These are phyloP conservation scores for Grigorovia transvaalensis DNA, from an alignment of 805 yeast genomes.

Conservation along the genomic window DNA sequence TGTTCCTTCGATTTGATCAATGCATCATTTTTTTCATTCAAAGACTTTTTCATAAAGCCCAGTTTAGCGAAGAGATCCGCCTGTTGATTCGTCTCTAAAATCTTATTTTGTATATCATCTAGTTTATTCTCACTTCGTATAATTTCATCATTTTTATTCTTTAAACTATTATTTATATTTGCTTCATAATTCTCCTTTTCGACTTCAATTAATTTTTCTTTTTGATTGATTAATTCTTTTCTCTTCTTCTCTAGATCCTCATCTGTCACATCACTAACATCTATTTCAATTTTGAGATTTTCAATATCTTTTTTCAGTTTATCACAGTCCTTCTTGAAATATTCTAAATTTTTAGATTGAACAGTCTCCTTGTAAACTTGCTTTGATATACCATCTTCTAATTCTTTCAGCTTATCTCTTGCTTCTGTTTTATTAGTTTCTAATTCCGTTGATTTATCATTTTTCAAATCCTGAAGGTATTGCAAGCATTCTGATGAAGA, in stretches of 20 bases:
- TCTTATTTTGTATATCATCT: slow-evolving; percentile 43
- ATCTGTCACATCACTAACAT: slow-evolving; percentile 33
- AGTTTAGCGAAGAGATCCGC: slow-evolving; percentile 50
- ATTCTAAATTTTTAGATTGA: slow-evolving; percentile 32
- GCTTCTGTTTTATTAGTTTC: slow-evolving; percentile 14
- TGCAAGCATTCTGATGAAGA: not conserved
- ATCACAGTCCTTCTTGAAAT: slow-evolving; percentile 36
- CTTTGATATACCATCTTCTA: slow-evolving; percentile 10
- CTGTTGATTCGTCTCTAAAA: slow-evolving; percentile 44
- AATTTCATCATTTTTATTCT: slow-evolving; percentile 31
- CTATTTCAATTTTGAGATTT: slow-evolving; percentile 32
- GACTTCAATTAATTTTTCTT: slow-evolving; percentile 25
- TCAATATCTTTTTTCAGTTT: slow-evolving; percentile 29
- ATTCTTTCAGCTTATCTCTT: slow-evolving; percentile 1
- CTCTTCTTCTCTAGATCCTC: slow-evolving; percentile 39
- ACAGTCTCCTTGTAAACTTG: slow-evolving; percentile 20
- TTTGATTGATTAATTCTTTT: slow-evolving; percentile 32
- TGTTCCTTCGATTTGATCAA: slow-evolving; percentile 4
- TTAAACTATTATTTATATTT: slow-evolving; percentile 28
- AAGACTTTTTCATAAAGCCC: slow-evolving; percentile 26
- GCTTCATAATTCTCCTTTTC: slow-evolving; percentile 24
- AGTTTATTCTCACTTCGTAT: slow-evolving; percentile 33
- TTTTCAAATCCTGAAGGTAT: not conserved
- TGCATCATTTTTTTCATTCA: slow-evolving; percentile 11
- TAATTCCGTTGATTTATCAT: not conserved